These are phyloP conservation scores for Pythium brachiatum DNA, from an alignment of 352 stramenopile genomes.

Conservation along the genomic window DNA sequence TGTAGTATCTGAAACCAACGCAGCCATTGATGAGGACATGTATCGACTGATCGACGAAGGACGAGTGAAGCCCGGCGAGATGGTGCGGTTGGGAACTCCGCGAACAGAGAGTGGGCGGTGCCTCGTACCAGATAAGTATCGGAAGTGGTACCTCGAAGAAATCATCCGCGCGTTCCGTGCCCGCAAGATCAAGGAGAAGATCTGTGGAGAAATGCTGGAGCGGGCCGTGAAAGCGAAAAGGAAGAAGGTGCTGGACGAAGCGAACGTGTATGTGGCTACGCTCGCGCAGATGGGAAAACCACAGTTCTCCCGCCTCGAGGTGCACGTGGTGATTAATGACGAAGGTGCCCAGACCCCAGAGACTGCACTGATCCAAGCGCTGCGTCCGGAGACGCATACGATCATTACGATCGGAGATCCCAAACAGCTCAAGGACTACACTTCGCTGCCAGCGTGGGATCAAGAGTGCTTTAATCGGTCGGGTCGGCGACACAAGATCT, in stretches of 20 bases:
- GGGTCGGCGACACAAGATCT: background rate
- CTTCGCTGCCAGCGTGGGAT: background rate
- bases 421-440: background rate
- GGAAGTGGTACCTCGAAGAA: too few species aligned
- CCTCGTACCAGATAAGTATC: too few species aligned
- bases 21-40: slow-evolving; percentile 12
- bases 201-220: background rate
- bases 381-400: background rate
- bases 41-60: background rate
- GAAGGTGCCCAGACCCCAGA: slow-evolving; percentile 5
- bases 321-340: slow-evolving; percentile 10
- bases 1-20: slow-evolving; percentile 10
- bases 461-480: background rate
- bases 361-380: background rate
- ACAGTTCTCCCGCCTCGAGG: background rate
- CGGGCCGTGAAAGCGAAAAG: background rate
- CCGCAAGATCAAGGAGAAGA: background rate
- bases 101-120: background rate
- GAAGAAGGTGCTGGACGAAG: background rate
- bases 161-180: too few species aligned
- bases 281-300: background rate
- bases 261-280: background rate
- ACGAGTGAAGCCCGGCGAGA: background rate
- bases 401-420: slow-evolving; percentile 1
- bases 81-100: background rate